Conservation (phyloP, 2,329 filamentous ascomycete genomes). For the Neofusicoccum parvum region DNA sequence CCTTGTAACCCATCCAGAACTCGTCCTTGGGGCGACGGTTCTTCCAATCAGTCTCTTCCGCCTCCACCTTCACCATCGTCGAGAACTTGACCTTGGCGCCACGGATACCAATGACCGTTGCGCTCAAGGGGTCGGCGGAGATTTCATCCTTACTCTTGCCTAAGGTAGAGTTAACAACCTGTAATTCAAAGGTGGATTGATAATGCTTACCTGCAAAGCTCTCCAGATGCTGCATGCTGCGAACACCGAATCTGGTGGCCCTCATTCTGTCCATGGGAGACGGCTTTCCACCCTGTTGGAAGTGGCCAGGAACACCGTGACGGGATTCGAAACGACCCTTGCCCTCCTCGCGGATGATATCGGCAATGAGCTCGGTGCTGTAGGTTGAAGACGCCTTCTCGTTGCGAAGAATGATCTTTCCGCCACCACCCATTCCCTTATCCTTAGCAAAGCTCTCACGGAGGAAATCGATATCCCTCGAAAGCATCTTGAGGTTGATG, state of each 20-base stretch:
- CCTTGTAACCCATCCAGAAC: constrained; percentile 81
- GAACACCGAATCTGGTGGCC: constrained; percentile 88
- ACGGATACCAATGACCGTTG: constrained; percentile 87
- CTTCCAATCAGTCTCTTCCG: constrained; percentile 87
- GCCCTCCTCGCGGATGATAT: constrained; percentile 93
- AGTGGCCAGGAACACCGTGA: constrained; percentile 81
- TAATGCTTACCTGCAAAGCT: constrained; percentile 59
- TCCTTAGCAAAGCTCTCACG: constrained; percentile 84
- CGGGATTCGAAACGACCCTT: constrained; percentile 90
- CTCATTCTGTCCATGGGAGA: constrained; percentile 95
- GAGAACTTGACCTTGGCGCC: constrained; percentile 88
- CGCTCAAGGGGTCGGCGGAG: constrained; percentile 70
- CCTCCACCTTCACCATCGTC: constrained; percentile 78
- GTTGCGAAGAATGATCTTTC: constrained; percentile 94
- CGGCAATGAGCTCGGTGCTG: constrained; percentile 87
- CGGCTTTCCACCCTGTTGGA: constrained; percentile 90
- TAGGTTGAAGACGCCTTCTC: constrained; percentile 90
- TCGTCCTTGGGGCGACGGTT: constrained; percentile 81
- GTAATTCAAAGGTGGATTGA: not conserved
- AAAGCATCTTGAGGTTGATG: constrained; percentile 89
- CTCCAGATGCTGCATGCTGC: constrained; percentile 91
- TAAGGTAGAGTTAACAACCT: not conserved
- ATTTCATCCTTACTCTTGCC: constrained; percentile 67
- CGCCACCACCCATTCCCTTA: constrained; percentile 83
- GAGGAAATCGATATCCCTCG: constrained; percentile 84